Evolutionary conservation across 2,329 filamentous ascomycete genomes (phyloP).

Genomic region (Talaromyces amestolkiae): DNA sequence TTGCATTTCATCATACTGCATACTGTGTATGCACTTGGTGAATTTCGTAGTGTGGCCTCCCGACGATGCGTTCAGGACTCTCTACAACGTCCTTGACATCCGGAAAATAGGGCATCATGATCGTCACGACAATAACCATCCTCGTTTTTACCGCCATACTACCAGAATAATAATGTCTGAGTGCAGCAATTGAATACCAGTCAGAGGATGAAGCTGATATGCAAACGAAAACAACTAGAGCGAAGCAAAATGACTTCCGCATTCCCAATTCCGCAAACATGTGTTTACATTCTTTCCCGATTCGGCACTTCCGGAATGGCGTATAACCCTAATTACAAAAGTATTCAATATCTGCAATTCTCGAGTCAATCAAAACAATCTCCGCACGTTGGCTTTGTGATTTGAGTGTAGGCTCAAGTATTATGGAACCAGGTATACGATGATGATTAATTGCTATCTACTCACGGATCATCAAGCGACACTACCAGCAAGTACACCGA

Average conservation of each 20-base stretch:
- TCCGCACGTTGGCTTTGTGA: background rate
- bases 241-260: background rate
- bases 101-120: background rate
- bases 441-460: background rate
- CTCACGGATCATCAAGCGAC: background rate
- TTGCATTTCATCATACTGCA: background rate
- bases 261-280: slow-evolving; percentile 21
- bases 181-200: background rate
- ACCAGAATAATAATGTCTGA: background rate
- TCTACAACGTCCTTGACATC: background rate
- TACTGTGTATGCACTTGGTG: background rate
- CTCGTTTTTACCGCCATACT: background rate
- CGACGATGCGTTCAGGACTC: background rate
- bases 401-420: background rate
- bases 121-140: background rate
- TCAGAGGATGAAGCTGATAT: background rate
- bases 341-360: background rate
- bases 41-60: background rate
- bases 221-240: background rate
- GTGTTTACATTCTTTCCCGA: slow-evolving; percentile 20
- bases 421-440: background rate
- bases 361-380: background rate
- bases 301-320: slow-evolving; percentile 20
- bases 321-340: slow-evolving; percentile 15
- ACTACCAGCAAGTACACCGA: background rate